Evolutionary conservation across 2,329 filamentous ascomycete species (phyloP).

Genomic region (Cercospora zeae-maydis): DNA sequence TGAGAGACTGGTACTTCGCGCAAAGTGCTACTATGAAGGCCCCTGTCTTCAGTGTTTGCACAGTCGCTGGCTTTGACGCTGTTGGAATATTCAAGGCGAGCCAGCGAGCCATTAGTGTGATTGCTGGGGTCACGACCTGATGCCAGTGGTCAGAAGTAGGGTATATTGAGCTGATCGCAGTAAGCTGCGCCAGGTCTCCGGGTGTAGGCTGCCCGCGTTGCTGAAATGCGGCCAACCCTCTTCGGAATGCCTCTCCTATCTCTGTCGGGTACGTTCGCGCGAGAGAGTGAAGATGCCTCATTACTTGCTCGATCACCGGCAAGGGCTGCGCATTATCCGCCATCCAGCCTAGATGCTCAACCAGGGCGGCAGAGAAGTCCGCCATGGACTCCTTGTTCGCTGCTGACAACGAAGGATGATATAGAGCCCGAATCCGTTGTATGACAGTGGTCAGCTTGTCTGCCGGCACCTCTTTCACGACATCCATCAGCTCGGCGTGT

Average conservation of each 20-base stretch:
- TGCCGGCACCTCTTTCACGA: constrained; percentile 59
- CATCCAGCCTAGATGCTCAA: constrained; percentile 63
- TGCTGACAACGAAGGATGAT: constrained; percentile 80
- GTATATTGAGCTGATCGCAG: constrained; percentile 78
- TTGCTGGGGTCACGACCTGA: constrained; percentile 84
- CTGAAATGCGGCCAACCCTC: constrained; percentile 60
- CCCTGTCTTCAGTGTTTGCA: constrained; percentile 66
- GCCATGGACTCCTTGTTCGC: constrained; percentile 81
- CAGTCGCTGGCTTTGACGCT: constrained; percentile 62
- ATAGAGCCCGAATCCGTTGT: constrained; percentile 84
- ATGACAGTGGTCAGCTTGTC: constrained; percentile 72
- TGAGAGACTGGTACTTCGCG: constrained; percentile 75
- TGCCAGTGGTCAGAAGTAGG: constrained; percentile 98
- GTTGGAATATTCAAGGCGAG: constrained; percentile 65
- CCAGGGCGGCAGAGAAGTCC: constrained; percentile 63
- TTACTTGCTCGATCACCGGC: constrained; percentile 68
- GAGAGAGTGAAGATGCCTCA: constrained; percentile 88
- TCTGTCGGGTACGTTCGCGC: constrained; percentile 79
- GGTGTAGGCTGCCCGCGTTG: constrained; percentile 52
- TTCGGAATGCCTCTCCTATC: constrained; percentile 72
- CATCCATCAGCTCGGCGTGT: constrained; percentile 67
- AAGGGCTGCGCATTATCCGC: constrained; percentile 54
- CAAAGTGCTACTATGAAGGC: constrained; percentile 75
- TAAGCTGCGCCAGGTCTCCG: constrained; percentile 81
- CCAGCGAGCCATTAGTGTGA: constrained; percentile 78